A percentile compares a stretch with the other conserved stretches of the same genome.
phyloP scores from a whole-genome alignment of 2,329 filamentous ascomycete species.

The Colletotrichum sp. region DNA sequence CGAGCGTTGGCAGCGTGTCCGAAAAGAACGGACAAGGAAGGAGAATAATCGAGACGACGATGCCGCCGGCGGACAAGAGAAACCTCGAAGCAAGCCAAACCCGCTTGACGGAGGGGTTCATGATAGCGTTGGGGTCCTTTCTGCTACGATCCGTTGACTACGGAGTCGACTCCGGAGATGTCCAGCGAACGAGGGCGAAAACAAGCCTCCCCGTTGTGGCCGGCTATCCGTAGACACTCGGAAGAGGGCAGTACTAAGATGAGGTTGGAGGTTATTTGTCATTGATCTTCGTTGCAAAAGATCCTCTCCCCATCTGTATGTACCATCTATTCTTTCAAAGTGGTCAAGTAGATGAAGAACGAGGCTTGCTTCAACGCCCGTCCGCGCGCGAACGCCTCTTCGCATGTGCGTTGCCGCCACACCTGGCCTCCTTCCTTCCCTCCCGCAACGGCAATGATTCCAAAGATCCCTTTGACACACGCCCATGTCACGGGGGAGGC shows the following conservation, averaged over 20 bases:
- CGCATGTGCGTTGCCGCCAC: background rate
- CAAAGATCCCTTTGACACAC: background rate
- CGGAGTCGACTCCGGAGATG: constrained; percentile 7
- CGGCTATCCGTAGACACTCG: background rate
- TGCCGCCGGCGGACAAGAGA: background rate
- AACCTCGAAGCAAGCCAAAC: background rate
- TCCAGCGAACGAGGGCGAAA: background rate
- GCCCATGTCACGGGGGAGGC: background rate
- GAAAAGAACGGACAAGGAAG: background rate
- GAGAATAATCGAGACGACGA: background rate
- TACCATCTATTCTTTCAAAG: background rate
- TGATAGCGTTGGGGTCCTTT: background rate
- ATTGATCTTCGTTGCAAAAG: background rate
- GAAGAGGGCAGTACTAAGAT: background rate
- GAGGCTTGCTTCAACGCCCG: background rate
- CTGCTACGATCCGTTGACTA: background rate
- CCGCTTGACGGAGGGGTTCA: background rate
- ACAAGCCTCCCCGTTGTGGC: background rate
- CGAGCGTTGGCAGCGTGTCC: constrained; percentile 8
- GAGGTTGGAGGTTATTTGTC: background rate
- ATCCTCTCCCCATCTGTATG: background rate
- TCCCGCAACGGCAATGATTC: background rate
- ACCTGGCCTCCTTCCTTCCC: background rate
- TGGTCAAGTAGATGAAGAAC: background rate
- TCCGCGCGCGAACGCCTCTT: background rate